Conservation (phyloP, 1,284 basidiomycete genomes). For the Pseudozyma hubeiensis region DNA sequence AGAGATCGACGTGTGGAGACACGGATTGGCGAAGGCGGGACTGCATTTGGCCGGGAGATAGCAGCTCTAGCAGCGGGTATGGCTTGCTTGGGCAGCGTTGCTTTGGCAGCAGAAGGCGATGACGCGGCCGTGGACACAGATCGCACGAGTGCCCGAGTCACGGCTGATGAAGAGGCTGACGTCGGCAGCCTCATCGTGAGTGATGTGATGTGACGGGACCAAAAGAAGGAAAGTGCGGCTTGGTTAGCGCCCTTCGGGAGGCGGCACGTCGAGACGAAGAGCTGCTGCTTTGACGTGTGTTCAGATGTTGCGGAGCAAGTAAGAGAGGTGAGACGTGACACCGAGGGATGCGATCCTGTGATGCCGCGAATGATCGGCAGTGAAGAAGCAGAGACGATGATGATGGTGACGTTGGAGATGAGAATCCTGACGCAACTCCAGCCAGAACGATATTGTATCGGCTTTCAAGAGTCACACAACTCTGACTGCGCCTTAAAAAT, state of each 20-base stretch:
- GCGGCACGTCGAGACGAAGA: no score
- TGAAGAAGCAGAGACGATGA: neutral
- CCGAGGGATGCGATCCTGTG: no score
- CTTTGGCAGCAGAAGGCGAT: slow-evolving; percentile 7
- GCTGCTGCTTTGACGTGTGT: no score
- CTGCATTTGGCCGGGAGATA: neutral
- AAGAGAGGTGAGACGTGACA: no score
- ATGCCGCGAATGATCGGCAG: no score
- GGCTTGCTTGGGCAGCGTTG: slow-evolving; percentile 13
- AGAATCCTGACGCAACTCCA: neutral
- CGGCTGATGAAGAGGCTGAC: slow-evolving; percentile 7
- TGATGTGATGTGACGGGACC: no score
- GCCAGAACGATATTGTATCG: slow-evolving; percentile 5
- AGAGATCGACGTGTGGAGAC: slow-evolving; percentile 12
- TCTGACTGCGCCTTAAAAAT: slow-evolving; percentile 32
- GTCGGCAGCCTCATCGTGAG: slow-evolving; percentile 25
- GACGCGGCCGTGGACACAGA: slow-evolving; percentile 20
- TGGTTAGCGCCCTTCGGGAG: no score
- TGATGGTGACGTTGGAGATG: neutral
- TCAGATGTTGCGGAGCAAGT: no score
- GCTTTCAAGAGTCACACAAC: slow-evolving; percentile 20
- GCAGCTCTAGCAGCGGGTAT: slow-evolving; percentile 11
- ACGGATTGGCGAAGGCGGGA: slow-evolving; percentile 1
- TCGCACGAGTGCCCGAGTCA: slow-evolving; percentile 19
- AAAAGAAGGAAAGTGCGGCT: no score